Evolutionary conservation across 495 filamentous ascomycete species (phyloP), one percentile per base, ranked within the genome.

Genomic region (Lichina pygmaea): DNA sequence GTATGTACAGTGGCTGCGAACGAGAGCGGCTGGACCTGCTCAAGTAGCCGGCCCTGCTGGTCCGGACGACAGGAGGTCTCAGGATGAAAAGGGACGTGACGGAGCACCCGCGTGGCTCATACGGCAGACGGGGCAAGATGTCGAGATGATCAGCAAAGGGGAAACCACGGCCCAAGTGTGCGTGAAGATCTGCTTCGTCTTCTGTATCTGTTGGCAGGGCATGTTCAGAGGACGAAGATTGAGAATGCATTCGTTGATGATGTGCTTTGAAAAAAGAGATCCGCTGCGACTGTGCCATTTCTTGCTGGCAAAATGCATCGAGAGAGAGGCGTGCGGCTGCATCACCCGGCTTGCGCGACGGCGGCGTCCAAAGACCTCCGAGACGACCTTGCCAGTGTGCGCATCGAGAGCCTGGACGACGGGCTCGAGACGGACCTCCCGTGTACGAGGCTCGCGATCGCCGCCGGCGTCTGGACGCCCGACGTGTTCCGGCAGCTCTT

Each of bases 401-500:
- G 60, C 11, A 56, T 77, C 15, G 54, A 54, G 7, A 54, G 62
- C 39, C 58, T 53, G 10, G 56, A 61, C 33, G 55, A 62, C 6
- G 64, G 67, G n/a, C 59, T 57, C 3, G 69, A 66, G 43, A 63
- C 67, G 9, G 67, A 68, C 15, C 50, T 81, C 4, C 66, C 56
- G 47, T 78, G 66, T 60, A 66, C 56, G 43, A 65, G 60, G 44
- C 38, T 89, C 16, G 55, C 84, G 12, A 62, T 89, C 48, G 58
- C 77, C 2, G 70, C 77, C 0, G 79, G 81, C 12, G 66, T 71
- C 0, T 89, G 81, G 81, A 75, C 76, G 2, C 62, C 66, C 0
- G 50, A 56, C 11, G 73, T 79, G 9, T 76, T 81, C 53, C 45
- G 54, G 11, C 62, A 58, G 3, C 64, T 89, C 13, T 86, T 89